Evolutionary conservation across 2,329 filamentous ascomycete genomes (phyloP).

Genomic region (Purpureocillium lavendulum): DNA sequence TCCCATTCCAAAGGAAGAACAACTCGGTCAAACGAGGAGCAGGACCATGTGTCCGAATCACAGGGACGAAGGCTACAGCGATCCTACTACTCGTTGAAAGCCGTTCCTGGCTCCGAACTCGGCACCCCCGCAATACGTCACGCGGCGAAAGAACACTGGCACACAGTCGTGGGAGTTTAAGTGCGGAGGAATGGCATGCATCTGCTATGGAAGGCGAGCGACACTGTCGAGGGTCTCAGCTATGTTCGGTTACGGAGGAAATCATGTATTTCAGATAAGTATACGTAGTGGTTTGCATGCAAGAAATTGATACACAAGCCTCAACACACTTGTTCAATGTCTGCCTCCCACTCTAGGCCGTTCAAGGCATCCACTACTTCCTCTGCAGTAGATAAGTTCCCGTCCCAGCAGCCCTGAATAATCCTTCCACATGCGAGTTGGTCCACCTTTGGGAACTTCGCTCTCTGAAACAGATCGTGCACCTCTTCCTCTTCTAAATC

Average conservation of each 20-base stretch:
- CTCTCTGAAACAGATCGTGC: constrained; percentile 13
- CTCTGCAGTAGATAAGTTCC: neutral
- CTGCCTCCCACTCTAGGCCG: neutral
- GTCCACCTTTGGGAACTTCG: constrained; percentile 18
- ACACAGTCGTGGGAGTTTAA: neutral
- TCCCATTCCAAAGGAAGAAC: neutral
- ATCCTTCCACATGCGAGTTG: constrained; percentile 15
- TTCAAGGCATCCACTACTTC: constrained; percentile 1
- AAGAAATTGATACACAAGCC: neutral
- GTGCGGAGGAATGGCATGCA: neutral
- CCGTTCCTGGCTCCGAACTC: neutral
- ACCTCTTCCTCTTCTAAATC: constrained; percentile 19
- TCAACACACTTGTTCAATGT: neutral
- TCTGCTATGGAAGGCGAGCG: neutral
- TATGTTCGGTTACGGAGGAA: neutral
- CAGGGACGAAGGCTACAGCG: constrained; percentile 2
- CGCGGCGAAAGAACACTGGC: neutral
- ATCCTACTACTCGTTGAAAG: neutral
- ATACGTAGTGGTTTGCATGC: neutral
- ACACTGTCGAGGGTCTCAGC: neutral
- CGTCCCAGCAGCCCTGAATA: constrained; percentile 20
- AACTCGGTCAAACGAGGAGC: constrained; percentile 1
- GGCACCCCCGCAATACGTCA: neutral
- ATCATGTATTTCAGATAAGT: neutral
- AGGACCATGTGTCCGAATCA: constrained; percentile 2